Conservation (phyloP, 2,329 filamentous ascomycete species). For the Hypoxylon sp. region DNA sequence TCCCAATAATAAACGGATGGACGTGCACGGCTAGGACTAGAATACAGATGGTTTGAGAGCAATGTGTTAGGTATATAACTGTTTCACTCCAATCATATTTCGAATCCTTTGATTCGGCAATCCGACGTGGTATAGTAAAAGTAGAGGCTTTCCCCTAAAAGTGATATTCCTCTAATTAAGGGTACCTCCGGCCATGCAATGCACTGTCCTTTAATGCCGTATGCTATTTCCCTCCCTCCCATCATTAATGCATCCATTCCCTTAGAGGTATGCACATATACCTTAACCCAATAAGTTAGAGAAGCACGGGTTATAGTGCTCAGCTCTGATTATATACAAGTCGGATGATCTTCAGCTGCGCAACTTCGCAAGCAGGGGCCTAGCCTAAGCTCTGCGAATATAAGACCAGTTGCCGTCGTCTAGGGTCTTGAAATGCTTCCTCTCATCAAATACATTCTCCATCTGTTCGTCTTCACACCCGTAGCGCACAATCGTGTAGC, state of each 20-base stretch:
- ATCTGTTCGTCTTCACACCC: conserved; percentile 23
- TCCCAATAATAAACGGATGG: too few species aligned
- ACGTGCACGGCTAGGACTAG: too few species aligned
- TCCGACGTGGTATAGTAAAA: neutral
- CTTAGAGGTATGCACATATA: neutral
- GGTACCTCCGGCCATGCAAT: conserved; percentile 9
- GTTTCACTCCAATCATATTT: neutral
- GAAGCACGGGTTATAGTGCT: neutral
- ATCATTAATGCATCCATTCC: conserved; percentile 3
- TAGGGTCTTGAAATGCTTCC: neutral
- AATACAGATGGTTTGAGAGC: too few species aligned
- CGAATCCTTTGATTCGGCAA: neutral
- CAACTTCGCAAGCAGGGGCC: neutral
- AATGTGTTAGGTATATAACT: neutral
- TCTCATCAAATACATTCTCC: conserved; percentile 13
- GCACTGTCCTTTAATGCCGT: neutral
- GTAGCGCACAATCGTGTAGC: neutral
- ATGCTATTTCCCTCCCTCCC: conserved; percentile 4
- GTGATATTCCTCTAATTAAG: neutral
- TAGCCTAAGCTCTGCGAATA: neutral
- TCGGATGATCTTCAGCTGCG: neutral
- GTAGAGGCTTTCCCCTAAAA: neutral
- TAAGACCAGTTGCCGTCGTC: neutral
- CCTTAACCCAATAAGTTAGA: neutral
- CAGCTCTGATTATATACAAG: neutral